phyloP scores from a whole-genome alignment of 345 rosid genomes.

The Iberis pinnata region DNA sequence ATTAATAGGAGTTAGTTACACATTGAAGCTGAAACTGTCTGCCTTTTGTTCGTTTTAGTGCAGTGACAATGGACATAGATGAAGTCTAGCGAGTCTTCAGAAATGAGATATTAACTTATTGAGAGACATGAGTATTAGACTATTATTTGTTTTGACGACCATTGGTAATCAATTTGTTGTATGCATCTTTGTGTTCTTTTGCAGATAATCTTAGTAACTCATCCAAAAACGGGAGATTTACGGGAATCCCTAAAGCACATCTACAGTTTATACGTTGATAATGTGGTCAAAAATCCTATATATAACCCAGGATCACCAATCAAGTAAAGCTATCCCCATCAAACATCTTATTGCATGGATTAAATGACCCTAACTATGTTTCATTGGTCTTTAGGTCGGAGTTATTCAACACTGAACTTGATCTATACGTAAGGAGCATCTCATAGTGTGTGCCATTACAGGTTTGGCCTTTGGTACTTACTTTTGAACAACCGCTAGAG shows the following conservation, averaged over 20 bases:
- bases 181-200: too few relatives aligned
- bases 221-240: conserved; percentile 86
- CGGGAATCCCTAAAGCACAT: conserved; percentile 73
- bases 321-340: conserved; percentile 46
- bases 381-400: conserved; percentile 49
- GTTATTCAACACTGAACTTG: conserved; percentile 60
- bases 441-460: conserved; percentile 34
- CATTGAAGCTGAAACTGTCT: too few relatives aligned
- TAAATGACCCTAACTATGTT: conserved; percentile 7
- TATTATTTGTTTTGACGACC: too few relatives aligned
- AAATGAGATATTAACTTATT: too few relatives aligned
- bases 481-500: neutral
- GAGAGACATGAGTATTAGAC: too few relatives aligned
- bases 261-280: conserved; percentile 81
- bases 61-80: too few relatives aligned
- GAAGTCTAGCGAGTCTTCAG: neutral
- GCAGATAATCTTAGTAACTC: conserved; percentile 80
- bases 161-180: too few relatives aligned
- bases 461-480: conserved; percentile 11
- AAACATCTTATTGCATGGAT: too few relatives aligned
- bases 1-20: too few relatives aligned
- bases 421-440: conserved; percentile 76
- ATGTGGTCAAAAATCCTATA: conserved; percentile 75
- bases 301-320: conserved; percentile 71
- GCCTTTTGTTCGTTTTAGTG: too few relatives aligned